Conservation (phyloP, 192 early-diverging fungal genomes). For the Pilaira anomala region DNA sequence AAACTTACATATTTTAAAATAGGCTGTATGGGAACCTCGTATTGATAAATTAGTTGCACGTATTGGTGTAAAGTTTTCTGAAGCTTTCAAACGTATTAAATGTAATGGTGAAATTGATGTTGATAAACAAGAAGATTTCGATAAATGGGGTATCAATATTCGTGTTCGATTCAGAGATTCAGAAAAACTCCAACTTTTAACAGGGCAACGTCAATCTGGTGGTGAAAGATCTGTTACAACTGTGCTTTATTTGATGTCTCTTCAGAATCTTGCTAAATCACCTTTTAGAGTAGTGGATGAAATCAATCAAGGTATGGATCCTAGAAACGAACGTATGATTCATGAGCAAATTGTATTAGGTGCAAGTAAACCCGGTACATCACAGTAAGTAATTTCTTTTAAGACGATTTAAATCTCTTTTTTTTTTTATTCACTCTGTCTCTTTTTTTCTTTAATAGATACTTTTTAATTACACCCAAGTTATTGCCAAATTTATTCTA, state of each 20-base stretch:
- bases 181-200: slow-evolving; percentile 82
- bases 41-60: slow-evolving; percentile 53
- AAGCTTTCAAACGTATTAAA: slow-evolving; percentile 47
- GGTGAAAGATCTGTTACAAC: slow-evolving; percentile 97
- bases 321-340: slow-evolving; percentile 92
- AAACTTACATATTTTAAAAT: not conserved
- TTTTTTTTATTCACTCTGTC: slow-evolving; percentile 4
- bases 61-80: slow-evolving; percentile 54
- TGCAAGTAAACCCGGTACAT: slow-evolving; percentile 65
- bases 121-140: slow-evolving; percentile 75
- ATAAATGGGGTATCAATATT: slow-evolving; percentile 93
- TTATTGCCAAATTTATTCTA: slow-evolving; percentile 91
- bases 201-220: slow-evolving; percentile 90
- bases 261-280: slow-evolving; percentile 81
- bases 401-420: slow-evolving; percentile 8
- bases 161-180: slow-evolving; percentile 86
- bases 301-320: slow-evolving; percentile 99
- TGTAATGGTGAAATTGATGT: slow-evolving; percentile 74
- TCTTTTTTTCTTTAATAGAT: slow-evolving; percentile 46
- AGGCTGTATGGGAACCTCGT: slow-evolving; percentile 66
- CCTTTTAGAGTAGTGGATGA: slow-evolving; percentile 99
- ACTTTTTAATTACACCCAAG: slow-evolving; percentile 99
- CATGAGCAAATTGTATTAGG: slow-evolving; percentile 86
- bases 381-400: slow-evolving; percentile 54
- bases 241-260: slow-evolving; percentile 91